A percentile compares a stretch with the other conserved stretches of the same genome.
Evolutionary conservation across 805 yeast genomes (phyloP).

Genomic region (Novakomyces olei): DNA sequence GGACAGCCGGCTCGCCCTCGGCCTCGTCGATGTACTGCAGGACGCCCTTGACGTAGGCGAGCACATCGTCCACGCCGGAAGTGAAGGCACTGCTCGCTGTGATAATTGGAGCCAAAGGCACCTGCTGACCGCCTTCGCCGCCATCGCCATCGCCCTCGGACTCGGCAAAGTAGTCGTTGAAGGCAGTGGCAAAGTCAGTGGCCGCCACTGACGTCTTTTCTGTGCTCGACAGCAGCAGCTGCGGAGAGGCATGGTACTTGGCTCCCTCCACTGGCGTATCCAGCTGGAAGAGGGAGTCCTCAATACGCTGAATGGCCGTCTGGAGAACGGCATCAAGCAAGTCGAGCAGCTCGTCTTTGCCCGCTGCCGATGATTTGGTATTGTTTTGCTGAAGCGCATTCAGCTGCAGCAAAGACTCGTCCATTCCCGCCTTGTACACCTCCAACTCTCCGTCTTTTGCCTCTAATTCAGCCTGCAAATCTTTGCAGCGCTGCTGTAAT

Average conservation of each 20-base stretch:
- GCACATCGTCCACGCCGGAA: conserved; percentile 35
- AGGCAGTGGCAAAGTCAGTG: conserved; percentile 58
- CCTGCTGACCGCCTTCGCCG: conserved; percentile 51
- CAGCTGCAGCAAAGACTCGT: conserved; percentile 40
- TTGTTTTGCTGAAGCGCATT: conserved; percentile 23
- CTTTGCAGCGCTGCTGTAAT: conserved; percentile 12
- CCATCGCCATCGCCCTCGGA: too few relatives aligned
- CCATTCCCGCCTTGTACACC: conserved; percentile 46
- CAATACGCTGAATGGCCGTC: conserved; percentile 49
- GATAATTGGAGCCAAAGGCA: conserved; percentile 37
- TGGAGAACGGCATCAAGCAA: conserved; percentile 46
- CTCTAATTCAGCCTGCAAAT: conserved; percentile 25
- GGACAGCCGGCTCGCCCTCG: conserved; percentile 26
- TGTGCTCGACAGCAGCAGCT: conserved; percentile 39
- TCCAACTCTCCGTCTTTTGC: conserved; percentile 63
- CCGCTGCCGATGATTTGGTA: conserved; percentile 28
- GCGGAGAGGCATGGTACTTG: conserved; percentile 52
- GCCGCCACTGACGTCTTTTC: conserved; percentile 52
- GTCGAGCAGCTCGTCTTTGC: conserved; percentile 37
- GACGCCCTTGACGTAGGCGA: conserved; percentile 50
- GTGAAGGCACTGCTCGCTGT: conserved; percentile 42
- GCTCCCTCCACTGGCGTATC: conserved; percentile 70
- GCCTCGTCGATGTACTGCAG: conserved; percentile 30
- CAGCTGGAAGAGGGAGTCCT: conserved; percentile 44
- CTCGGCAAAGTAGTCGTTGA: conserved; percentile 54